Percentiles rank a stretch among this genome's conserved stretches.
These are phyloP conservation scores for Antrodiella citrinella DNA, from an alignment of 768 basidiomycete species.

Conservation along the genomic window DNA sequence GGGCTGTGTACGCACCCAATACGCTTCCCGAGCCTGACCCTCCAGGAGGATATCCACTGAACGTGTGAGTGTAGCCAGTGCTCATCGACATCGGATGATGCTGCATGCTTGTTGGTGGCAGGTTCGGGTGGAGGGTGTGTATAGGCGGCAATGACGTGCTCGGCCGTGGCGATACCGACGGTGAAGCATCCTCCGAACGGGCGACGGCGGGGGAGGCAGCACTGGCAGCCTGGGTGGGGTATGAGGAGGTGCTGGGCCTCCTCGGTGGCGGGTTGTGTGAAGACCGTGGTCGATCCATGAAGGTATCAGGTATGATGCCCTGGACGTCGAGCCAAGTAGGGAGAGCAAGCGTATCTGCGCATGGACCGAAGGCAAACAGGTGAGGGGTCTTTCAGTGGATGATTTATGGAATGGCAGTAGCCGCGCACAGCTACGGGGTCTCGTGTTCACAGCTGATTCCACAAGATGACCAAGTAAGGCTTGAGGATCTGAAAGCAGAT, in stretches of 20 bases:
- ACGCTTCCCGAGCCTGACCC: neutral
- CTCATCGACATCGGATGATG: constrained; percentile 21
- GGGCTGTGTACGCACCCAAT: constrained; percentile 9
- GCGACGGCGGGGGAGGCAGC: constrained; percentile 16
- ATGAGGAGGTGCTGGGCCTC: constrained; percentile 11
- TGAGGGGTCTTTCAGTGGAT: constrained; percentile 11
- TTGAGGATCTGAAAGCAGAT: constrained; percentile 17
- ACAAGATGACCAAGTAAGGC: constrained; percentile 14
- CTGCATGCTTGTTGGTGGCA: constrained; percentile 40
- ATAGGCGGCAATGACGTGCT: constrained; percentile 56
- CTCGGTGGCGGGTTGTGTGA: constrained; percentile 21
- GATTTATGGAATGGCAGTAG: constrained; percentile 10
- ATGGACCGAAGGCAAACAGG: constrained; percentile 12
- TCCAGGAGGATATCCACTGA: neutral
- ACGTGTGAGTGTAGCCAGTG: constrained; percentile 19
- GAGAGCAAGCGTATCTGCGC: constrained; percentile 11
- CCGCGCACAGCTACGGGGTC: constrained; percentile 13
- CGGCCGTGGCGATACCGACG: neutral
- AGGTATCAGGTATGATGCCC: constrained; percentile 3
- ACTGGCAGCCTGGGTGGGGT: too few relatives aligned
- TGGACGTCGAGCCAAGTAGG: constrained; percentile 1
- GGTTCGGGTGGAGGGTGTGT: constrained; percentile 58
- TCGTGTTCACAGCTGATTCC: constrained; percentile 7
- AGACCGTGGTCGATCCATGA: constrained; percentile 32
- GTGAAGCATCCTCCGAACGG: neutral